Base-by-base conservation (phyloP, 2,329 filamentous ascomycete genomes). In the Aspergillus sp. region DNA sequence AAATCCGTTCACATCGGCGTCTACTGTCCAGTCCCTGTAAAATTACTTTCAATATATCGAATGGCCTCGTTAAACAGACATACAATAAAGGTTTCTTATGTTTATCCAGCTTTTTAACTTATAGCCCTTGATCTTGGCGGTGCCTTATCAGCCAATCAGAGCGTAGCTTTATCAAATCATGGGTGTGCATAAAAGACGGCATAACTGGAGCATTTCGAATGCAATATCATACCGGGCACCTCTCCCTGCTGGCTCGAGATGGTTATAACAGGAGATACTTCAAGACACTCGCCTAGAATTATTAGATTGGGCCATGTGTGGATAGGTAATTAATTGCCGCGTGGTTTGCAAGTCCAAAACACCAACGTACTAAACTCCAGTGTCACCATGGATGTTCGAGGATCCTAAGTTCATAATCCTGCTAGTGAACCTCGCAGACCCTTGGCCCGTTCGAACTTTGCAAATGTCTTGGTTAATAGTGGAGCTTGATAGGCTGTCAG, bases 131-230 rank as follows among this genome's bases (percentile, higher is more conserved):
- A 20, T 5, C 20, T 17, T 18, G 15, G 34, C 12, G 38, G 34
- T 57, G 56, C 51, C 34, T 5, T 24, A 44, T 24, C 44, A 54
- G 50, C 68, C 69, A 71, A 71, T 71, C 62, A 69, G 34, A 62
- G 48, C 7, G 30, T 43, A 22, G 50, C 56, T 59, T 70, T 71
- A 70, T 69, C 68, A 63, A 71, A 71, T 62, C 57, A 49, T 48
- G 22, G 4, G 22, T 15, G 15, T 7, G 32, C 48, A 52, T 17
- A 36, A 13, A 47, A 48, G 26, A 6, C 15, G 9, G 8, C 15
- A 12, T 17, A 34, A 34, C 44, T 34, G 7, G 18, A 20, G 11
- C 13, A n/a, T n/a, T n/a, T n/a, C 34, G 7, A 36, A 36, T n/a
- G 34, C 12, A 36, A 13, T n/a, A 13, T 36, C 12, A 15, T 36